A percentile compares a stretch with the other conserved stretches of the same genome.
Evolutionary conservation across 2,329 filamentous ascomycete genomes (phyloP).

Genomic region (Furcasterigmium furcatum): DNA sequence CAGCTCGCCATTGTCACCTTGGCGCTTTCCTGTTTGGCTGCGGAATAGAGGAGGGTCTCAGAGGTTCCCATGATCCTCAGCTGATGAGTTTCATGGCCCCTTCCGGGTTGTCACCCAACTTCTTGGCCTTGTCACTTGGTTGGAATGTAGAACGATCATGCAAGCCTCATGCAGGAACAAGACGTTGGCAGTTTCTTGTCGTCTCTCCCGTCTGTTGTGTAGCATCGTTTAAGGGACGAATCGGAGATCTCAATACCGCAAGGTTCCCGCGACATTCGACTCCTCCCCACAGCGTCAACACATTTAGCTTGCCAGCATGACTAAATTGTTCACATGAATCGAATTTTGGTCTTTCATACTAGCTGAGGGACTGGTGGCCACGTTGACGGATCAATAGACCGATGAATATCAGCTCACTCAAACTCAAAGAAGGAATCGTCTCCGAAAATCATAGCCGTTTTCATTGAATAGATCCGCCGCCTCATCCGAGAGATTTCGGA

Average conservation of each 20-base stretch:
- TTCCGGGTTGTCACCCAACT: no score
- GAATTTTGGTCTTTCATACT: no score
- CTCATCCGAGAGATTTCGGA: constrained; percentile 2
- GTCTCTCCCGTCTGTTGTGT: not conserved
- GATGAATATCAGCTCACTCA: constrained; percentile 8
- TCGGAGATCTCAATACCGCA: not conserved
- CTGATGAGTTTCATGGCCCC: no score
- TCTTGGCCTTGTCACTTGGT: not conserved
- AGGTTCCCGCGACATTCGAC: no score
- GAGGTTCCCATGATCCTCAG: no score
- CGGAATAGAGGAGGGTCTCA: no score
- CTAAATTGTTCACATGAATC: no score
- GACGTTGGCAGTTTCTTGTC: not conserved
- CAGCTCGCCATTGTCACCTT: no score
- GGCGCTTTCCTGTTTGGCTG: no score
- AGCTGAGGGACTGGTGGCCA: constrained; percentile 12
- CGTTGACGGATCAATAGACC: constrained; percentile 12
- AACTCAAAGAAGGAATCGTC: not conserved
- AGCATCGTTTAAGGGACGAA: not conserved
- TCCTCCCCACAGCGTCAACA: no score
- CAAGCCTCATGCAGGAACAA: not conserved
- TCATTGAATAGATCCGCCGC: not conserved
- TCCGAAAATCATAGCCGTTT: not conserved
- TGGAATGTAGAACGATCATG: not conserved
- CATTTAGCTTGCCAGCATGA: no score